Evolutionary conservation across 192 early-diverging fungal species (phyloP), one percentile per base, ranked within the genome.

Genomic region (Coemansia sp.): DNA sequence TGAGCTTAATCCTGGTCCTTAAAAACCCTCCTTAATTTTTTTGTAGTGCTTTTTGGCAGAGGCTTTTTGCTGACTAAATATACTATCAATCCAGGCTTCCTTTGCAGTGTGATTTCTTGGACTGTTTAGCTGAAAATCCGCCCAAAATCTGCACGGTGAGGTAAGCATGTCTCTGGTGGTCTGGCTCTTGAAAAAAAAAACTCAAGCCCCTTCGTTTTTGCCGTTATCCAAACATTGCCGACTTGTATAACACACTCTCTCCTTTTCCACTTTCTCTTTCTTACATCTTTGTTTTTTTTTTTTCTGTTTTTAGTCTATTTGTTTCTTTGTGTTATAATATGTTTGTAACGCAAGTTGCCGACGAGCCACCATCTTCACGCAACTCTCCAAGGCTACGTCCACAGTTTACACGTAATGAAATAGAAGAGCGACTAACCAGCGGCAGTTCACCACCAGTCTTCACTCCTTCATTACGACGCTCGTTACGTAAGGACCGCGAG

Each of bases 311-410:
- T 21, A 51, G 0, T 22, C 30, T 11, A 7, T 20, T 19, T n/a
- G 19, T 66, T 22, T 32, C 58, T 22, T 21, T 42, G 6, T 63
- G 21, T 36, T 36, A 36, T 10, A 36, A 36, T 36, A 78, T 78
- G 76, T 78, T 78, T 70, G 61, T 66, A 19, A 32, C 67, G 11
- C 76, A 78, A 53, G 64, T 54, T 24, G 76, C 76, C 6, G 52
- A 71, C 4, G 63, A 54, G 20, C 71, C 76, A 11, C 76, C 75
- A 11, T 78, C 75, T 21, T 78, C 75, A 17, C 70, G 62, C 59
- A 64, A 70, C 53, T 78, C 76, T 11, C 76, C 70, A 21, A 57
- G 32, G 14, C 67, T 72, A 54, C 54, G 65, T 3, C 76, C 76
- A 3, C 63, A 66, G 42, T 61, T 60, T 39, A 66, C 66, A 8